Conservation (phyloP, 2,329 filamentous ascomycete species). For the Fusarium praegraminearum region DNA sequence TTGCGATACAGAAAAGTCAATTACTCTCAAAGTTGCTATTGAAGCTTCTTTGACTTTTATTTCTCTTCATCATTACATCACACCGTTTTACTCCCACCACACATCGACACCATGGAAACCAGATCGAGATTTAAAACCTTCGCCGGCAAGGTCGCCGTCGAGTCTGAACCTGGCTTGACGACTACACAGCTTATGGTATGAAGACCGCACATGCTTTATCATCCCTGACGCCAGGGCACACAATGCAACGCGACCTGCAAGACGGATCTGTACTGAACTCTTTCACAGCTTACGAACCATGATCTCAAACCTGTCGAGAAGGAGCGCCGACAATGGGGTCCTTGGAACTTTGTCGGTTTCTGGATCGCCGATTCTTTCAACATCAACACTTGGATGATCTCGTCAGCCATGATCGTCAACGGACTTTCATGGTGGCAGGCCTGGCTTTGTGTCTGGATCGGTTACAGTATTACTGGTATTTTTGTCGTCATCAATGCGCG, state of each 20-base stretch:
- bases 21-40: slow-evolving; percentile 17
- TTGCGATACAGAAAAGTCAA: neutral
- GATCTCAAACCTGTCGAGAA: slow-evolving; percentile 86
- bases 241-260: slow-evolving; percentile 6
- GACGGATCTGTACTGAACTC: slow-evolving; percentile 31
- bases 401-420: slow-evolving; percentile 80
- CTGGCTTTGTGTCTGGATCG: slow-evolving; percentile 88
- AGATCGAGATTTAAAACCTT: slow-evolving; percentile 57
- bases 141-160: slow-evolving; percentile 75
- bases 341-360: slow-evolving; percentile 90
- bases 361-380: slow-evolving; percentile 90
- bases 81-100: neutral
- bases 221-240: neutral
- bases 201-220: slow-evolving; percentile 4
- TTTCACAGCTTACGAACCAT: slow-evolving; percentile 76
- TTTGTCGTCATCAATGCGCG: slow-evolving; percentile 85
- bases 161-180: slow-evolving; percentile 80
- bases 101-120: slow-evolving; percentile 44
- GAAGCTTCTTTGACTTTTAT: slow-evolving; percentile 9
- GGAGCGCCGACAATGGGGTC: slow-evolving; percentile 82
- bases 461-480: slow-evolving; percentile 79
- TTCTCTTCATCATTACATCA: neutral
- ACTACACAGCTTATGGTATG: slow-evolving; percentile 81
- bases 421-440: slow-evolving; percentile 93
- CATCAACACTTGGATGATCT: slow-evolving; percentile 96